These are phyloP conservation scores for Aspergillus nidulans DNA, from an alignment of 495 filamentous ascomycete genomes.

Conservation along the genomic window DNA sequence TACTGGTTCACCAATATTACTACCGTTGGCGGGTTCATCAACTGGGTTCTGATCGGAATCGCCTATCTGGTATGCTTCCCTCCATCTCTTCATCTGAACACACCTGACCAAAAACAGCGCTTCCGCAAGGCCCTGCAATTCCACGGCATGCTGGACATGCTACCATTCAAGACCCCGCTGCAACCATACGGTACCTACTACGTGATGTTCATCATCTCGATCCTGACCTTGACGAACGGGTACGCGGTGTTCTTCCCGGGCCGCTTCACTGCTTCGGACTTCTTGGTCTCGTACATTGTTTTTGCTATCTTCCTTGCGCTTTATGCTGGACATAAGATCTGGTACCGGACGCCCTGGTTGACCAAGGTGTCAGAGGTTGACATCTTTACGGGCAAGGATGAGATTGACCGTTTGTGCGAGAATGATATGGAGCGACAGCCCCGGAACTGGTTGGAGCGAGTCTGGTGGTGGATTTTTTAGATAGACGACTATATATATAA, in stretches of 20 bases:
- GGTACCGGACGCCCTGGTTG: slow-evolving; percentile 38
- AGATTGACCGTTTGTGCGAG: slow-evolving; percentile 29
- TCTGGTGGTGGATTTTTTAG: slow-evolving; percentile 33
- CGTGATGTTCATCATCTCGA: slow-evolving; percentile 50
- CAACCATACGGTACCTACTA: slow-evolving; percentile 53
- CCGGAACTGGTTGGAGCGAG: slow-evolving; percentile 29
- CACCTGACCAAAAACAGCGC: slow-evolving; percentile 22
- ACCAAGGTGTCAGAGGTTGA: slow-evolving; percentile 44
- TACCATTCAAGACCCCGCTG: slow-evolving; percentile 49
- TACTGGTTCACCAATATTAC: slow-evolving; percentile 55
- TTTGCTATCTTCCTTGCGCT: slow-evolving; percentile 72
- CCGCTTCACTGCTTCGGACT: slow-evolving; percentile 36
- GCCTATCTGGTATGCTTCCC: slow-evolving; percentile 25
- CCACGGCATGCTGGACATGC: slow-evolving; percentile 39
- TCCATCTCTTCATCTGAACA: not conserved
- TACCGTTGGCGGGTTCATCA: slow-evolving; percentile 57
- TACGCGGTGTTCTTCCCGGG: slow-evolving; percentile 60
- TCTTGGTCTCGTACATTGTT: slow-evolving; percentile 45
- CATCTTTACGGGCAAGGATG: slow-evolving; percentile 28
- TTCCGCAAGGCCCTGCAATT: slow-evolving; percentile 42
- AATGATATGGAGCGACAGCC: slow-evolving; percentile 23
- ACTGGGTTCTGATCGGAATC: slow-evolving; percentile 43
- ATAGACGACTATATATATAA: not conserved
- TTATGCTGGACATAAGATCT: slow-evolving; percentile 37
- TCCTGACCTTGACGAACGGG: slow-evolving; percentile 61